Conservation (phyloP, 345 rosid genomes). For the Populus ilicifolia region DNA sequence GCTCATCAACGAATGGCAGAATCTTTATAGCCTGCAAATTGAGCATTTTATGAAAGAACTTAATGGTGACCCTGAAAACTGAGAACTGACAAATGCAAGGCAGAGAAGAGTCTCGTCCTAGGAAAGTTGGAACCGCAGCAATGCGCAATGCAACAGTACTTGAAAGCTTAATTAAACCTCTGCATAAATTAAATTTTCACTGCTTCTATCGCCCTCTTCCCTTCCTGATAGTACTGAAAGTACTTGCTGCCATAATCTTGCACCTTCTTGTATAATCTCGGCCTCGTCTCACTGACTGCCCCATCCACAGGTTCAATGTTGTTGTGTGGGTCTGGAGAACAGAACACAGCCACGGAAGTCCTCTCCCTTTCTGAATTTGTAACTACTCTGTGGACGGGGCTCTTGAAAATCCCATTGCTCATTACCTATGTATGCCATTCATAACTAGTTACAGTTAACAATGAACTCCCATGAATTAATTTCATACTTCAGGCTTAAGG, state of each 20-base stretch:
- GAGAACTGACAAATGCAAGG: too few relatives aligned
- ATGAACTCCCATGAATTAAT: too few relatives aligned
- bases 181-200: neutral
- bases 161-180: too few relatives aligned
- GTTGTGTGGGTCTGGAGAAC: constrained; percentile 28
- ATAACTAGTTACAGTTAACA: neutral
- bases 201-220: constrained; percentile 46
- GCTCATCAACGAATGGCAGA: too few relatives aligned
- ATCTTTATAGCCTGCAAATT: too few relatives aligned
- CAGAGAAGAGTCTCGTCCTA: too few relatives aligned
- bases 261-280: constrained; percentile 39
- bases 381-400: constrained; percentile 45
- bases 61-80: too few relatives aligned
- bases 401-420: constrained; percentile 55
- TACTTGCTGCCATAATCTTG: constrained; percentile 31
- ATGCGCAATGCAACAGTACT: too few relatives aligned
- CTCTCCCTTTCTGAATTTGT: constrained; percentile 42
- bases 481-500: neutral
- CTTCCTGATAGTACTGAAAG: constrained; percentile 36
- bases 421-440: constrained; percentile 30
- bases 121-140: too few relatives aligned
- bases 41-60: too few relatives aligned
- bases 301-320: constrained; percentile 4
- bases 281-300: constrained; percentile 24
- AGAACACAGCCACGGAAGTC: constrained; percentile 44